phyloP scores from a whole-genome alignment of 2,329 filamentous ascomycete genomes.

The Colletotrichum sp. region DNA sequence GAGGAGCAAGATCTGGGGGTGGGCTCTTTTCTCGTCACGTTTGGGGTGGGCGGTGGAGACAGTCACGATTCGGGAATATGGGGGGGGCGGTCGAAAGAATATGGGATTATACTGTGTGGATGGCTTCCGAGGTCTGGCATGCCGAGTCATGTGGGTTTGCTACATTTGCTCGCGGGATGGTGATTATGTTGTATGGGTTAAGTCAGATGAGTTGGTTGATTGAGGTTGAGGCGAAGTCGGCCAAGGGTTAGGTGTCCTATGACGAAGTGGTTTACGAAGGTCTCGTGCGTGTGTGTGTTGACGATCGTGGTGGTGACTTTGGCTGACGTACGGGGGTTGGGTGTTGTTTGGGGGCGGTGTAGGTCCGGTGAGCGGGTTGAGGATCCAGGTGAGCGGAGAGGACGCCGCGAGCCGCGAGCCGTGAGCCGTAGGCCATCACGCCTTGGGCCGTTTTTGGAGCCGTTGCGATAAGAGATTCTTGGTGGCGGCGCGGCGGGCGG shows the following conservation, averaged over 20 bases:
- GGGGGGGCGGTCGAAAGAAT: neutral
- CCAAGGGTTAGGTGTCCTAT: neutral
- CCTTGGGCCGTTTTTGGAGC: neutral
- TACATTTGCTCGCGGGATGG: neutral
- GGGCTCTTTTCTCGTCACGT: neutral
- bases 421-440: neutral
- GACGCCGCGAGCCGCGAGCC: neutral
- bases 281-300: neutral
- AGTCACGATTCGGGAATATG: neutral
- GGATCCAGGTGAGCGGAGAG: neutral
- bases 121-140: neutral
- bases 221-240: neutral
- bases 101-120: neutral
- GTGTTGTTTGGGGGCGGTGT: neutral
- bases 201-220: neutral
- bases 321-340: neutral
- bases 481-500: neutral
- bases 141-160: neutral
- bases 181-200: neutral
- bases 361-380: neutral
- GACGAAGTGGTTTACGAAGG: neutral
- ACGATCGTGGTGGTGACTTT: neutral
- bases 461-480: neutral
- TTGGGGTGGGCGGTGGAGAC: neutral
- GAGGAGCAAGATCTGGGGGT: neutral